These are phyloP conservation scores for Sphagnum tenellum DNA, from an alignment of 225 moss, liverwort and hornwort species.

Conservation along the genomic window DNA sequence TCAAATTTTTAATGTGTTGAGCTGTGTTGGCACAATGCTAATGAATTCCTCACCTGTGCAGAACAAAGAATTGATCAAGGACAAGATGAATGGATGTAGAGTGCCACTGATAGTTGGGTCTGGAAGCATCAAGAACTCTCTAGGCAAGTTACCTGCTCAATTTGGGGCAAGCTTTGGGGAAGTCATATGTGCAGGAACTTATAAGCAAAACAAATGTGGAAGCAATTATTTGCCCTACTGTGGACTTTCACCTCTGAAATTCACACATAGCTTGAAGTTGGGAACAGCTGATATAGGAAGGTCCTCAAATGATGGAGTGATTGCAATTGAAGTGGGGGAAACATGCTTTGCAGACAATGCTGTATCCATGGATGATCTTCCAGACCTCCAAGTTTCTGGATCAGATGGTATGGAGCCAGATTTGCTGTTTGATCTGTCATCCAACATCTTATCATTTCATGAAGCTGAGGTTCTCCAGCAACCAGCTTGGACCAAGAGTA, in stretches of 20 bases:
- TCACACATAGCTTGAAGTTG: constrained; percentile 27
- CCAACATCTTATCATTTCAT: constrained; percentile 74
- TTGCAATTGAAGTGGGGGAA: constrained; percentile 48
- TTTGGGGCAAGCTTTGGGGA: no score
- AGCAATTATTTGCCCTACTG: constrained; percentile 13
- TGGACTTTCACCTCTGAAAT: constrained; percentile 21
- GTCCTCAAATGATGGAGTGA: constrained; percentile 43
- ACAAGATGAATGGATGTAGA: no score
- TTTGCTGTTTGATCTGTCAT: constrained; percentile 69
- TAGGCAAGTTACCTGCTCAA: no score
- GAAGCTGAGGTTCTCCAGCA: constrained; percentile 63
- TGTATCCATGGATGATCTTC: constrained; percentile 39
- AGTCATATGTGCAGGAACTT: constrained; percentile 23
- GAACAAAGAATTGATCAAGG: no score
- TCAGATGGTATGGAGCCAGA: constrained; percentile 62
- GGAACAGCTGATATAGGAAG: constrained; percentile 30
- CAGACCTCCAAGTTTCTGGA: constrained; percentile 62
- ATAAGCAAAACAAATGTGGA: constrained; percentile 21
- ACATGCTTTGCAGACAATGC: constrained; percentile 37
- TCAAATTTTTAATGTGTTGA: no score
- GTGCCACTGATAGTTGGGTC: no score
- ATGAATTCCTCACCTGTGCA: no score
- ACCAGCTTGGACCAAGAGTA: constrained; percentile 23
- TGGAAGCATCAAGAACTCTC: no score
- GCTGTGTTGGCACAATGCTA: no score